Evolutionary conservation across 306 rosid genomes (phyloP), one percentile per base, ranked within the genome.

Genomic region (Sicyos edulis): DNA sequence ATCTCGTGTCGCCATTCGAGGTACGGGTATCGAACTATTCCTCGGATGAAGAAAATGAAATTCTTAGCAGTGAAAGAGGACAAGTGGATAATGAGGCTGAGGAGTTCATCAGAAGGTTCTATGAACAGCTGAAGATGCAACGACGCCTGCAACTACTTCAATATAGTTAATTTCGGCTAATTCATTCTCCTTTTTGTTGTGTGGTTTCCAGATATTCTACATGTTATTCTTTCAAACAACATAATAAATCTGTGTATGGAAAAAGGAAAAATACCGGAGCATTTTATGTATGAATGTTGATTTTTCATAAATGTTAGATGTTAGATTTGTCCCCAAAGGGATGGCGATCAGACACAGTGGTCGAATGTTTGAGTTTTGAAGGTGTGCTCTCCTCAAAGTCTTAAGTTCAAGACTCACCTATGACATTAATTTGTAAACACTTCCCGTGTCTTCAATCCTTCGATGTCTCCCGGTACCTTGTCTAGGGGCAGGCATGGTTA

Each of bases 41-140:
- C 8, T 79, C 83, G 12, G 80, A 74, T 59, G 87, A 83, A 44
- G 85, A 83, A 47, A 79, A 79, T 10, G 76, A 83, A 1, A 24
- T 10, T 55, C n/a, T n/a, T n/a, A 82, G 75, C 3, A 19, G n/a
- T 74, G 83, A 72, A 47, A 79, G 59, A 61, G 76, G 64, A 15
- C 77, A 57, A 67, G 87, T 85, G 52, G 87, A 85, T 72, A 80
- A 78, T 26, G 64, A 74, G 20, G 89, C 89, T 61, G 89, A 85
- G 80, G 85, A 85, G 52, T 85, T 83, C 77, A 83, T 85, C 59
- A 77, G 60, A 76, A 78, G 83, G 71, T 85, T 85, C 76, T 80
- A 85, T 53, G 83, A 85, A 74, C 86, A 85, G 61, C 72, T 85
- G 10, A 81, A 76, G 78, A 54, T 68, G 14, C 89, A 85, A 62